Conservation (phyloP, 2,329 filamentous ascomycete species). For the Aspergillus brunneoviolaceus region DNA sequence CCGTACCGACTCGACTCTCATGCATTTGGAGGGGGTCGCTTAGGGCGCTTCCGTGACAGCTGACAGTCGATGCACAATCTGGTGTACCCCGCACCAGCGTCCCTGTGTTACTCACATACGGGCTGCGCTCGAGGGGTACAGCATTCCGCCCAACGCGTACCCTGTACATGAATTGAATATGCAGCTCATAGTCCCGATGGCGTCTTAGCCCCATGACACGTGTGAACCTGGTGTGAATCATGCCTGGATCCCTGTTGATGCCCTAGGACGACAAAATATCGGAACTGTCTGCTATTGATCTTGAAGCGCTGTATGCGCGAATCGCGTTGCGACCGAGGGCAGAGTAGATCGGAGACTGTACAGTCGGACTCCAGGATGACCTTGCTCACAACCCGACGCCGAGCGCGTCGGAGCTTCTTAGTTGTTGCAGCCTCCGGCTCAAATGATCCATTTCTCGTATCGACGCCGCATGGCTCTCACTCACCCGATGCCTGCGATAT, state of each 20-base stretch:
- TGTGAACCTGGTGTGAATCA: neutral
- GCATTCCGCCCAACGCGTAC: neutral
- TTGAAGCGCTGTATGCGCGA: neutral
- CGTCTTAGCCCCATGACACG: conserved; percentile 2
- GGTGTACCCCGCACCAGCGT: conserved; percentile 5
- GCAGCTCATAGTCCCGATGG: neutral
- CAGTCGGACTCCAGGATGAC: neutral
- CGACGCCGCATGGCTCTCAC: neutral
- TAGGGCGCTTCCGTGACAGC: conserved; percentile 1
- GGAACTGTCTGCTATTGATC: neutral
- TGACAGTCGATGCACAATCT: neutral
- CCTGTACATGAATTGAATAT: neutral
- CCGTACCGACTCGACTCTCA: neutral
- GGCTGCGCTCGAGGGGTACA: neutral
- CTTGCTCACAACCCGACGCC: neutral
- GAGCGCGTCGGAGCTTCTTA: neutral
- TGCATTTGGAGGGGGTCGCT: neutral
- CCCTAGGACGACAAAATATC: neutral
- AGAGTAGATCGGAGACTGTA: neutral
- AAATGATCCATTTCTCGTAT: neutral
- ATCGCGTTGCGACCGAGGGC: neutral
- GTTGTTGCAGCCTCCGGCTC: neutral
- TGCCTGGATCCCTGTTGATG: neutral
- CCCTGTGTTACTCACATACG: neutral
- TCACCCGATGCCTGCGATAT: neutral